Base-by-base conservation (phyloP, 1,284 basidiomycete genomes). In the Phellopilus nigrolimitatus region DNA sequence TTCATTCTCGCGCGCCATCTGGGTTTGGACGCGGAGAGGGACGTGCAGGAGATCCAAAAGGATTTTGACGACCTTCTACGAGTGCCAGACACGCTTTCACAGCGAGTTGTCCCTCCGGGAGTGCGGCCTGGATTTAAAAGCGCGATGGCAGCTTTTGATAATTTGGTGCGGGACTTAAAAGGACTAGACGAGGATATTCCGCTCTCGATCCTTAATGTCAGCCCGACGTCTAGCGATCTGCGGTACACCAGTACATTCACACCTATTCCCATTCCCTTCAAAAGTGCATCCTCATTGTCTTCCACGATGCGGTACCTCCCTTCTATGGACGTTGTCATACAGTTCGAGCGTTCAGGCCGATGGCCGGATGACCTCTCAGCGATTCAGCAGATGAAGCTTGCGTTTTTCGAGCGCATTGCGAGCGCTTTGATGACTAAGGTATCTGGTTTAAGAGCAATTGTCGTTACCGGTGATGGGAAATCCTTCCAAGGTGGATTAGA, bases 321-420 rank as follows among this genome's bases (percentile, higher is more conserved):
- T 0, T 74, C 78, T 1, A 88, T 93, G 59, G 79, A 88, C 15
- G 69, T 92, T 45, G 66, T 91, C 21, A 66, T 97, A 34, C 88
- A 94, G 66, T 95, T 97, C 60, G 94, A 97, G 67, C 87, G 85
- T 55, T 95, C 92, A 0, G 85, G 87, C 0, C 80, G 82, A 58
- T 99, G 97, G 97, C 97, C 97, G 0, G 94, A 98, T 62, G 94
- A 99, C 61, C 76, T 99, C 1, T 76, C 75, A 13, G 93, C 94
- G 0, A 88, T 98, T 41, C 95, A 97, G 67, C 93, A 92, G 60
- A 89, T 95, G 70, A 99, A 99, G 68, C 75, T 97, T 2, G 95
- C 95, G 0, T 88, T 99, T 64, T 80, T 95, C 55, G 92, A 94
- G 62, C 78, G 80, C 24, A 74, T 91, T 2, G 88, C 86, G 0